Base-by-base conservation (phyloP, 345 rosid species). In the Bruguiera parviflora region DNA sequence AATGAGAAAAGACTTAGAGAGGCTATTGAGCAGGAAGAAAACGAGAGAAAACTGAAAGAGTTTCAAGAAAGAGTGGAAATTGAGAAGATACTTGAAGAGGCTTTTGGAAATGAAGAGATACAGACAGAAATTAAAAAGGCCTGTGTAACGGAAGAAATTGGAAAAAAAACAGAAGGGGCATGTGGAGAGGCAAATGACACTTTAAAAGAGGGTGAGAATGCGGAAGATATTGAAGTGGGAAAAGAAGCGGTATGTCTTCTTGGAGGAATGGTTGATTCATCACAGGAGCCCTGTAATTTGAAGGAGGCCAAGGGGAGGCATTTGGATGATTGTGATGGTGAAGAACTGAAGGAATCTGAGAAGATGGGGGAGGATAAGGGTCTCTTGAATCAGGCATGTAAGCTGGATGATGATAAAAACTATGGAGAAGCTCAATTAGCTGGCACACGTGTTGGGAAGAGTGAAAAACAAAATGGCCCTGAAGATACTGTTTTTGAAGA, bases 11-110 rank as follows among this genome's bases (percentile, higher is more conserved):
- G 79, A 67, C 47, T 78, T 43, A 82, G 66, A 71, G 86, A 80
- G 72, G 82, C 66, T 24, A 63, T 24, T 58, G 84, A 84, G 68
- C 73, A 55, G 71, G 86, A 80, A 79, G 85, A 84, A 71, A 79
- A 75, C 53, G 83, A 80, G 78, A 83, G 64, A 67, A 82, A 62
- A 69, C 77, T 74, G 53, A 80, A 66, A 74, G 81, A 84, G 77
- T 82, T 70, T 65, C 35, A n/a, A 80, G 84, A 79, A 66, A 79
- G 67, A 63, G 86, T 81, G 70, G 87, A 83, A 80, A 64, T 37
- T 67, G 79, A 77, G 68, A 80, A 65, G 75, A 83, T 47, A 69
- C 60, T 52, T 60, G 67, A 71, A 53, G 79, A 74, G 69, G 79
- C 76, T 76, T 62, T 57, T 49, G 85, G 77, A 64, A 69, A 71